Conservation (phyloP, 345 rosid species). For the Citrus unshiu region DNA sequence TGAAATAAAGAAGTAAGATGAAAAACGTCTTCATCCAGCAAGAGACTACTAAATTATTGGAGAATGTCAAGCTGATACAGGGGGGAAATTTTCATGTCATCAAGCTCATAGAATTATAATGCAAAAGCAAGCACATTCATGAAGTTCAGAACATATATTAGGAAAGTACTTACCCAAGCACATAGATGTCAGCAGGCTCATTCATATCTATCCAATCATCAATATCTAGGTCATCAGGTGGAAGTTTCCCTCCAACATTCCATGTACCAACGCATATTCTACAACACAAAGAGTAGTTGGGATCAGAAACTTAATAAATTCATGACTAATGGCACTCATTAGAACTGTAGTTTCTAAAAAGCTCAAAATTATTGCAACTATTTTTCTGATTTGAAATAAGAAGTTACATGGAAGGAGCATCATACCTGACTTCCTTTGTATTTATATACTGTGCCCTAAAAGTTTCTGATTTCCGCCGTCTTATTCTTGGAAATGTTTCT, state of each 20-base stretch:
- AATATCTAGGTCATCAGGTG: conserved; percentile 79
- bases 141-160: background rate
- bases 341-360: background rate
- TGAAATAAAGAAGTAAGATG: background rate
- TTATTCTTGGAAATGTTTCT: conserved; percentile 48
- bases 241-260: conserved; percentile 90
- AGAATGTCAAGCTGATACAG: background rate
- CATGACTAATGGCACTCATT: background rate
- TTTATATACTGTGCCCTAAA: conserved; percentile 78
- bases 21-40: background rate
- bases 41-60: background rate
- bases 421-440: conserved; percentile 71
- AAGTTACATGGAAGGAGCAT: conserved; percentile 3
- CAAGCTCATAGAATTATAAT: background rate
- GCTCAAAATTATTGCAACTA: background rate
- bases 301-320: background rate
- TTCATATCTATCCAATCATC: conserved; percentile 77
- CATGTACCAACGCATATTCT: conserved; percentile 84
- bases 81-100: background rate
- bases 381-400: background rate
- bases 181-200: conserved; percentile 87
- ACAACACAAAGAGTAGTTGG: background rate
- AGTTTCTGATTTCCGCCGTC: conserved; percentile 83
- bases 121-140: background rate
- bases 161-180: conserved; percentile 55